Base-by-base conservation (phyloP, 2,329 filamentous ascomycete genomes). In the Penicillium sclerotiorum region DNA sequence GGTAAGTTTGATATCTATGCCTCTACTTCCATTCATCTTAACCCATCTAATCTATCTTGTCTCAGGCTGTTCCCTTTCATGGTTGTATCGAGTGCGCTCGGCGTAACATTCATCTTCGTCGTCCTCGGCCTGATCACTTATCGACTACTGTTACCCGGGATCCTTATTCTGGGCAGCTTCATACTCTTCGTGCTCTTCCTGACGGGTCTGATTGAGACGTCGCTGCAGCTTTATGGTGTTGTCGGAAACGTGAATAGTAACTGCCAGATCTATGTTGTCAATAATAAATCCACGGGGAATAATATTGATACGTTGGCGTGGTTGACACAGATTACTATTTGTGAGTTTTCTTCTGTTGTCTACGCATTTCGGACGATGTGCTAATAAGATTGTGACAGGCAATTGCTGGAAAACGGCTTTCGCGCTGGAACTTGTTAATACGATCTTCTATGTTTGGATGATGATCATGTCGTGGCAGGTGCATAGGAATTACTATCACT, bases 381-480 rank as follows among this genome's bases (percentile, higher is more conserved):
- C 68, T 59, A 8, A 49, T 13, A 15, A 5, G 6, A 15, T 46
- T 12, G 20, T 54, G 28, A 27, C 17, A 81, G 79, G 79, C 64
- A 78, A 82, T 62, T 82, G 79, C 63, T 87, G 84, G 84, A 77
- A 80, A 60, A 81, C 83, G 0, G 79, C 76, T 3, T 86, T 86
- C 59, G 80, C 82, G 8, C 85, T 86, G 59, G 84, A 83, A 72
- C 79, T 87, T 47, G 74, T 86, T 13, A 82, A 82, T 32, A 76
- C 77, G 1, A 77, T 85, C n/a, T 84, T 86, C 59, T 77, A 85
- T 62, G 64, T 86, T 18, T 87, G 83, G 80, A 84, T 86, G 81
- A 81, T 86, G 65, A 69, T 87, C 40, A 80, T 86, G 75, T 80
- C 78, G 5, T 78, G 73, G 66, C 78, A 82, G 61, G 81, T 84